Evolutionary conservation across 805 yeast genomes (phyloP).

Genomic region (Scheffersomyces amazonensis): DNA sequence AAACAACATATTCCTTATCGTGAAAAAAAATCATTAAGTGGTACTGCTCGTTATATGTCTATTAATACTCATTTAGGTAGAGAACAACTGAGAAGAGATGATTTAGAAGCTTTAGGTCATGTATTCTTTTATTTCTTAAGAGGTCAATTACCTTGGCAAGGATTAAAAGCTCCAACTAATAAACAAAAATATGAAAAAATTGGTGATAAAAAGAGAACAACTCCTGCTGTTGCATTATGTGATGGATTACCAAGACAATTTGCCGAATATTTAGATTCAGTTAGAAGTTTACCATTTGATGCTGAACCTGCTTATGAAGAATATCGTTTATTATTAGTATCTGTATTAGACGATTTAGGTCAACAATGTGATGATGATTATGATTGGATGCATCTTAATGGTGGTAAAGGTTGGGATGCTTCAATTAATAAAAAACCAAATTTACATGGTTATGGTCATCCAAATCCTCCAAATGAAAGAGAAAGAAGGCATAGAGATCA

Average conservation of each 20-base stretch:
- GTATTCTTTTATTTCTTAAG: slow-evolving; percentile 75
- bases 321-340: slow-evolving; percentile 57
- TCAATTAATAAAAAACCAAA: slow-evolving; percentile 73
- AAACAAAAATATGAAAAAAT: slow-evolving; percentile 80
- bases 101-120: slow-evolving; percentile 77
- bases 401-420: slow-evolving; percentile 82
- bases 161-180: slow-evolving; percentile 84
- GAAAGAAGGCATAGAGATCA: slow-evolving; percentile 46
- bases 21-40: slow-evolving; percentile 75
- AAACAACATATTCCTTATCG: slow-evolving; percentile 81
- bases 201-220: slow-evolving; percentile 74
- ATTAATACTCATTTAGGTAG: slow-evolving; percentile 85
- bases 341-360: slow-evolving; percentile 55
- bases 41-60: slow-evolving; percentile 86
- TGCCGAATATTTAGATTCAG: slow-evolving; percentile 69
- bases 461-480: slow-evolving; percentile 52
- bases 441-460: slow-evolving; percentile 79
- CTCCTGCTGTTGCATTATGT: slow-evolving; percentile 61
- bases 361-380: slow-evolving; percentile 64
- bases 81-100: slow-evolving; percentile 82
- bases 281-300: slow-evolving; percentile 68
- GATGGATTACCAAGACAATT: slow-evolving; percentile 69
- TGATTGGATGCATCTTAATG: slow-evolving; percentile 80
- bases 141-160: slow-evolving; percentile 88
- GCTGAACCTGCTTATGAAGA: slow-evolving; percentile 78